These are phyloP conservation scores for Ceratocystis harringtonii DNA, from an alignment of 2,329 filamentous ascomycete species.

Conservation along the genomic window DNA sequence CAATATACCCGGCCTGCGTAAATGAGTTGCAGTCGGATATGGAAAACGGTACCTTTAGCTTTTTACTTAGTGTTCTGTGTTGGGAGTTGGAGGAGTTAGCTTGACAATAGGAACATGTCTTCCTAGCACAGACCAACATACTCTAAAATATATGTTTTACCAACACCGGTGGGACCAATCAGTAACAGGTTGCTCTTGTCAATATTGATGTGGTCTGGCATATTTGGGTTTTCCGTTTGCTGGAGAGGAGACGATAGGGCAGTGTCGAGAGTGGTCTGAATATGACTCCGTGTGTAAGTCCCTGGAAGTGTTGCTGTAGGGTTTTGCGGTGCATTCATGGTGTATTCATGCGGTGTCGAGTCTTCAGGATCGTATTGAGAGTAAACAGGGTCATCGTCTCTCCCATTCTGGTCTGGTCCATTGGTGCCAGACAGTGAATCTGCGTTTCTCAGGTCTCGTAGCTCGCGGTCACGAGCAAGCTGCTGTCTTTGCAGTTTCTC, in stretches of 20 bases:
- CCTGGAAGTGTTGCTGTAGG: not conserved
- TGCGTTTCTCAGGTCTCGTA: slow-evolving; percentile 21
- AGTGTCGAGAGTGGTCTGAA: slow-evolving; percentile 11
- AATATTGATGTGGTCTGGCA: slow-evolving; percentile 48
- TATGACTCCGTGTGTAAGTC: not conserved
- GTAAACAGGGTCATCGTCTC: slow-evolving; percentile 8
- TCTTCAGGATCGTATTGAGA: slow-evolving; percentile 18
- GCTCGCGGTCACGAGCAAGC: slow-evolving; percentile 50
- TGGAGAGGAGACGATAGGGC: slow-evolving; percentile 31
- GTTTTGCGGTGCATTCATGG: not conserved
- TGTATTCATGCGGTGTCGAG: slow-evolving; percentile 20
- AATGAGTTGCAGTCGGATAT: slow-evolving; percentile 94
- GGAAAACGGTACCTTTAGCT: slow-evolving; percentile 87
- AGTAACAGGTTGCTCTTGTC: slow-evolving; percentile 93
- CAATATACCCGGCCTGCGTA: slow-evolving; percentile 93
- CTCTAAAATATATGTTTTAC: slow-evolving; percentile 87
- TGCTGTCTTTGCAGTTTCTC: slow-evolving; percentile 58
- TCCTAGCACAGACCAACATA: slow-evolving; percentile 24
- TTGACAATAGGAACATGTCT: not conserved
- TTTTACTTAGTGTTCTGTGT: slow-evolving; percentile 70
- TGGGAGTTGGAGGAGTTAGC: slow-evolving; percentile 19
- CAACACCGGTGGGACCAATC: slow-evolving; percentile 83
- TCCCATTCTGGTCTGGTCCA: slow-evolving; percentile 16
- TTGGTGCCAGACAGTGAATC: slow-evolving; percentile 14
- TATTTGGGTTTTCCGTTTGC: slow-evolving; percentile 32